Percentiles rank a stretch among this genome's conserved stretches.
These are phyloP conservation scores for Nematocida ausubeli DNA, from an alignment of 371 early-diverging fungal genomes.

Conservation along the genomic window DNA sequence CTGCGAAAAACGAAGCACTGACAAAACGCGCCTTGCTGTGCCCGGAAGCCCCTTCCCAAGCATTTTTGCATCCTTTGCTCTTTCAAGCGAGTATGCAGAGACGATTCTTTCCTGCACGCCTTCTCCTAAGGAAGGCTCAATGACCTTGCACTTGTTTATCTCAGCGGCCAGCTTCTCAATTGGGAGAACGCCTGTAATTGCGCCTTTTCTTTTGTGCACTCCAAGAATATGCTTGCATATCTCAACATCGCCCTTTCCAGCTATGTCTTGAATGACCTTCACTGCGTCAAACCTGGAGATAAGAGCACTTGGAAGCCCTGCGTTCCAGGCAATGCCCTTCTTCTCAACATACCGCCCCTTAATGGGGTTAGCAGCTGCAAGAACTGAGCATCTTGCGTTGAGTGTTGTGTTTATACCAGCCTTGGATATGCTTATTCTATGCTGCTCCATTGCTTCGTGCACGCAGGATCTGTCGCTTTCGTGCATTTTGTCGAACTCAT, in stretches of 20 bases:
- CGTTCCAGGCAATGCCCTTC: slow-evolving; percentile 83
- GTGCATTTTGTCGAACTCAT: slow-evolving; percentile 81
- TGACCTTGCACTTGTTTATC: slow-evolving; percentile 52
- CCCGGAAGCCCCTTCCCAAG: slow-evolving; percentile 61
- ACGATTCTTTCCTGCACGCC: slow-evolving; percentile 53
- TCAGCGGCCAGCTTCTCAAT: slow-evolving; percentile 36
- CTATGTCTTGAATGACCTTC: slow-evolving; percentile 82
- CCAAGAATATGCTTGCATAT: slow-evolving; percentile 63
- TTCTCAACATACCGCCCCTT: slow-evolving; percentile 83
- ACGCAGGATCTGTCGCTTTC: slow-evolving; percentile 87
- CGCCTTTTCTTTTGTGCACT: slow-evolving; percentile 53
- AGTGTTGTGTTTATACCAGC: slow-evolving; percentile 97
- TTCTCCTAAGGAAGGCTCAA: slow-evolving; percentile 6
- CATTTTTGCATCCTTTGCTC: slow-evolving; percentile 71
- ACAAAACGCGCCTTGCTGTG: slow-evolving; percentile 74
- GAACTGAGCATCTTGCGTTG: slow-evolving; percentile 92
- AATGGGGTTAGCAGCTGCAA: slow-evolving; percentile 94
- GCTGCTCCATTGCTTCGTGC: slow-evolving; percentile 99
- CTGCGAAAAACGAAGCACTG: slow-evolving; percentile 77
- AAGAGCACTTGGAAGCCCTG: slow-evolving; percentile 86
- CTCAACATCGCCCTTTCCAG: slow-evolving; percentile 76
- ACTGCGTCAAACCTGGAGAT: slow-evolving; percentile 90
- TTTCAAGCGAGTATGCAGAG: slow-evolving; percentile 54
- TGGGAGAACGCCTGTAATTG: slow-evolving; percentile 1
- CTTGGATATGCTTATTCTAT: slow-evolving; percentile 95